These are phyloP conservation scores for Stachybotrys elegans DNA, from an alignment of 2,329 filamentous ascomycete genomes.

Conservation along the genomic window DNA sequence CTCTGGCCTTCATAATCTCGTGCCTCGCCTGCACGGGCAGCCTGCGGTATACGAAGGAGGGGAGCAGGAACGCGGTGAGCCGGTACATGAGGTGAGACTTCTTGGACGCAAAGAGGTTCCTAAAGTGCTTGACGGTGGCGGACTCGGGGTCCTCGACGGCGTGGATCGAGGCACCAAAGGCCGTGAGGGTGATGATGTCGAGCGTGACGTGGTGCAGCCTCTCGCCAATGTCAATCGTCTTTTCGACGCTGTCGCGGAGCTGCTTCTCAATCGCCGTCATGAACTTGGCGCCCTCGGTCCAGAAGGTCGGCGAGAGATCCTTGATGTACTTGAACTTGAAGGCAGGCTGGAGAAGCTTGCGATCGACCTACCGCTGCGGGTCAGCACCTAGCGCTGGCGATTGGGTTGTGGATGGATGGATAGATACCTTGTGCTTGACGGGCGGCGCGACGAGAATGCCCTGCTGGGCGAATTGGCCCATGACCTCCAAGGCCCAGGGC, in stretches of 20 bases:
- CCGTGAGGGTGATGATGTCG: constrained; percentile 44
- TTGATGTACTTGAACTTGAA: constrained; percentile 5
- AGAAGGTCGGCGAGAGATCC: constrained; percentile 2
- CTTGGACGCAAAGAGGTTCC: constrained; percentile 10
- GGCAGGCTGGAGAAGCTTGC: constrained; percentile 8
- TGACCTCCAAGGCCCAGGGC: constrained; percentile 10
- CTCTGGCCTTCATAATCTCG: constrained; percentile 8
- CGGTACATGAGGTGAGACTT: constrained; percentile 7
- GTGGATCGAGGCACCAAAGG: constrained; percentile 10
- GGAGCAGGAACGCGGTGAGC: constrained; percentile 6
- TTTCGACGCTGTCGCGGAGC: constrained; percentile 3
- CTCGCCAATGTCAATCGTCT: constrained; percentile 39
- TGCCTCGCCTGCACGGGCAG: constrained; percentile 7
- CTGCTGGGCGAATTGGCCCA: constrained; percentile 8
- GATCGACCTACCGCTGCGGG: constrained; percentile 8
- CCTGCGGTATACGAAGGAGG: constrained; percentile 7
- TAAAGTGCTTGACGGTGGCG: constrained; percentile 8
- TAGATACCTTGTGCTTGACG: constrained; percentile 7
- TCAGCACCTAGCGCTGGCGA: too few relatives aligned
- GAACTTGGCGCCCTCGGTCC: constrained; percentile 8
- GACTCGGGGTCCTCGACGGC: constrained; percentile 8
- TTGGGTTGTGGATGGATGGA: too few relatives aligned
- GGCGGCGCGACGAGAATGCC: constrained; percentile 9
- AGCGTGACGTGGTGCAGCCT: constrained; percentile 44
- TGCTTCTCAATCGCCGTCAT: constrained; percentile 8